Conservation (phyloP, 805 yeast genomes). For the Yarrowia sp. region DNA sequence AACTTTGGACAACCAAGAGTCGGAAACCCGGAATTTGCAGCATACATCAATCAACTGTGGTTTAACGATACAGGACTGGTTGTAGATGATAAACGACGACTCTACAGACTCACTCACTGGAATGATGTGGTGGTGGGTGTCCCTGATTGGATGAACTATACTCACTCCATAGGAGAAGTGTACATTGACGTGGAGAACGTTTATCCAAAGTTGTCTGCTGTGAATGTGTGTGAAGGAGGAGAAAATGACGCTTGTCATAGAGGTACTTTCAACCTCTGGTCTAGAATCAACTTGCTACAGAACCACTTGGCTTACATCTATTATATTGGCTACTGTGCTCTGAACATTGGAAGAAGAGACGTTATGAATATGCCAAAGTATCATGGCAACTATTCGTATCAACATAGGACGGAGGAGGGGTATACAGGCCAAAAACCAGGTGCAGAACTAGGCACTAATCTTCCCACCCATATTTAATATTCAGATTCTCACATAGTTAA, state of each 20-base stretch:
- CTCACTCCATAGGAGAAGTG: conserved; percentile 1
- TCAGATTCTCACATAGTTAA: background rate
- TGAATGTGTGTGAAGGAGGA: conserved; percentile 10
- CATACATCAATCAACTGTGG: background rate
- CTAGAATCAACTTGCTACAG: conserved; percentile 6
- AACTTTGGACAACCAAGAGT: conserved; percentile 6
- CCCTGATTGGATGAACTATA: conserved; percentile 1
- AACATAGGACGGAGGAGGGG: background rate
- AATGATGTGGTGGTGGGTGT: background rate
- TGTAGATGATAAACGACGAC: background rate
- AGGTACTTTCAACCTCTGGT: background rate
- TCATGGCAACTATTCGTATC: background rate
- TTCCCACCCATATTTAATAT: background rate
- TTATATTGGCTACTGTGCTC: conserved; percentile 20
- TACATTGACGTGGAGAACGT: background rate
- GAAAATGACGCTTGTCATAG: conserved; percentile 28
- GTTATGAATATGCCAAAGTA: background rate
- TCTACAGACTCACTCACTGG: conserved; percentile 12
- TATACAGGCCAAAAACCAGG: background rate
- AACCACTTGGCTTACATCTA: conserved; percentile 9
- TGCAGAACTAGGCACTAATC: background rate
- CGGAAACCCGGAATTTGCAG: conserved; percentile 7
- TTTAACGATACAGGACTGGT: background rate
- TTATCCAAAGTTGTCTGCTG: background rate
- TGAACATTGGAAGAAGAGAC: background rate